Percentiles rank a stretch among this genome's conserved stretches.
These are phyloP conservation scores for Dothidotthia symphoricarpi DNA, from an alignment of 2,329 filamentous ascomycete genomes.

Conservation along the genomic window DNA sequence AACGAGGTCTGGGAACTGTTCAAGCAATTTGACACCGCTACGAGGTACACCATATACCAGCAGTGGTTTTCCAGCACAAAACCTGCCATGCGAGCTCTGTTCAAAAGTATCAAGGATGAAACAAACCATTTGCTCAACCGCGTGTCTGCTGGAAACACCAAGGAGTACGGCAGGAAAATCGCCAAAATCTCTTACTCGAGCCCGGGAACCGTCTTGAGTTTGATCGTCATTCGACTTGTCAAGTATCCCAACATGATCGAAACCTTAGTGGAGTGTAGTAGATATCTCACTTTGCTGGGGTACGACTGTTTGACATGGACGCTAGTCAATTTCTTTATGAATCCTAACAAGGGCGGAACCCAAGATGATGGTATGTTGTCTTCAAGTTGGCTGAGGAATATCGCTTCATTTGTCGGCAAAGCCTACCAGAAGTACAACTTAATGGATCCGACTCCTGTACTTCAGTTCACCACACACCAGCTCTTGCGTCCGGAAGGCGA, in stretches of 20 bases:
- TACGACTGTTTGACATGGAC: constrained; percentile 95
- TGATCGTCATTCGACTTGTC: constrained; percentile 87
- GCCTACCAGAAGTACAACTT: constrained; percentile 83
- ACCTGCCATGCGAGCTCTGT: constrained; percentile 75
- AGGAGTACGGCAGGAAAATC: constrained; percentile 80
- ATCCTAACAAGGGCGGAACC: constrained; percentile 57
- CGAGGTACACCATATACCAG: constrained; percentile 83
- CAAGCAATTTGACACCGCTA: constrained; percentile 70
- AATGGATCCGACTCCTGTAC: constrained; percentile 78
- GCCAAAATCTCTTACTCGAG: constrained; percentile 91
- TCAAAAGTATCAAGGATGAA: constrained; percentile 72
- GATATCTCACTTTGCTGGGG: constrained; percentile 88
- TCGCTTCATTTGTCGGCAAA: constrained; percentile 87
- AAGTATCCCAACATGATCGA: constrained; percentile 94
- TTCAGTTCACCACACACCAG: constrained; percentile 87
- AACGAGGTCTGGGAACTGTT: constrained; percentile 85
- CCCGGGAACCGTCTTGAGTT: constrained; percentile 86
- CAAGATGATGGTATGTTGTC: constrained; percentile 71
- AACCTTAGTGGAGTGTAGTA: constrained; percentile 88
- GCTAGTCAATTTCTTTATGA: constrained; percentile 69
- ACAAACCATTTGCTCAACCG: constrained; percentile 86
- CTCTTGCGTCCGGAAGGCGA: constrained; percentile 72
- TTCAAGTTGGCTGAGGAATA: constrained; percentile 85
- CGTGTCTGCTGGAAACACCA: constrained; percentile 81
- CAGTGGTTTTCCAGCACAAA: constrained; percentile 68